Evolutionary conservation across 2,329 filamentous ascomycete genomes (phyloP).

Genomic region (Colletotrichum sansevieriae): DNA sequence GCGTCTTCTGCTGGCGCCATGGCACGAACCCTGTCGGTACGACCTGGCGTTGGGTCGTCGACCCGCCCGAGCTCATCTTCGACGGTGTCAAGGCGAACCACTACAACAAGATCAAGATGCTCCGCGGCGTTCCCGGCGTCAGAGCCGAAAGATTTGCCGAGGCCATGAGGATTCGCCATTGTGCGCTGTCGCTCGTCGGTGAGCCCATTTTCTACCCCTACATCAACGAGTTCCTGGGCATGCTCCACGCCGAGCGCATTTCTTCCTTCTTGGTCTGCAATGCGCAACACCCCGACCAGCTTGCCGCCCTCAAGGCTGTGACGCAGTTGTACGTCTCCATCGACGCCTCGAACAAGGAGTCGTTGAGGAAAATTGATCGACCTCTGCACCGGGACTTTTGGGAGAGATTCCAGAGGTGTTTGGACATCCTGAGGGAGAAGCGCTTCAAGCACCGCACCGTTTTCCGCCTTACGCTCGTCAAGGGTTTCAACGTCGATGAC

Average conservation of each 20-base stretch:
- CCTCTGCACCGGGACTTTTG: conserved; percentile 97
- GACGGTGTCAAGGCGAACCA: conserved; percentile 90
- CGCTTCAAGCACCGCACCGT: conserved; percentile 91
- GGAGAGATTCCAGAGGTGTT: conserved; percentile 92
- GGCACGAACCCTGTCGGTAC: conserved; percentile 97
- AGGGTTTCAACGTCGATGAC: conserved; percentile 97
- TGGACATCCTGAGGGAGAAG: conserved; percentile 88
- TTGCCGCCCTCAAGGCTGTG: conserved; percentile 84
- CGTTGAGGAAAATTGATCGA: conserved; percentile 87
- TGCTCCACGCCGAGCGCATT: conserved; percentile 89
- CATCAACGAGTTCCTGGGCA: conserved; percentile 89
- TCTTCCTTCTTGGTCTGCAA: conserved; percentile 98
- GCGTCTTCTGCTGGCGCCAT: conserved; percentile 98
- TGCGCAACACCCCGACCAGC: conserved; percentile 93
- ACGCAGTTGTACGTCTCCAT: conserved; percentile 98
- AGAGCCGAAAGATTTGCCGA: conserved; percentile 92
- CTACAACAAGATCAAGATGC: conserved; percentile 98
- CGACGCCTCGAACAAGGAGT: conserved; percentile 91
- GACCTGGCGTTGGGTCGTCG: conserved; percentile 96
- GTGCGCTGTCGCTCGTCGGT: conserved; percentile 90
- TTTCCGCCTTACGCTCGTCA: conserved; percentile 94
- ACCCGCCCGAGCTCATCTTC: conserved; percentile 91
- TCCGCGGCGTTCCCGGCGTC: conserved; percentile 93
- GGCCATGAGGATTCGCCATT: conserved; percentile 93
- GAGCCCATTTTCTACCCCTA: conserved; percentile 99